These are phyloP conservation scores for Candida jianshihensis DNA, from an alignment of 805 yeast genomes.

Conservation along the genomic window DNA sequence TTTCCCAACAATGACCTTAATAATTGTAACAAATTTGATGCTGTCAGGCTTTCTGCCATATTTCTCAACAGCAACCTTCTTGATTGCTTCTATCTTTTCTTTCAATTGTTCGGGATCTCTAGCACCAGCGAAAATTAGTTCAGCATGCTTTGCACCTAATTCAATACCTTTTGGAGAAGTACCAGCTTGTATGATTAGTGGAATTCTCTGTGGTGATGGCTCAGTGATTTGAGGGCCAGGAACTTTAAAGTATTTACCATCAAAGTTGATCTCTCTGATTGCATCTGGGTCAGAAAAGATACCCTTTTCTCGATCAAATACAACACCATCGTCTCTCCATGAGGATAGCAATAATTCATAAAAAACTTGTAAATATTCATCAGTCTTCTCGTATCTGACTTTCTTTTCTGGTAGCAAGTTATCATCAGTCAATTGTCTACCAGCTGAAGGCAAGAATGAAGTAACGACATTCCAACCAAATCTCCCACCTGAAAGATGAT, in stretches of 20 bases:
- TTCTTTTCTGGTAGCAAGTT: background rate
- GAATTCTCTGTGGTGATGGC: slow-evolving; percentile 33
- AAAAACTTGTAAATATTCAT: slow-evolving; percentile 29
- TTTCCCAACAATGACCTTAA: slow-evolving; percentile 26
- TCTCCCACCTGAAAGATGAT: background rate
- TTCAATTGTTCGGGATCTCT: slow-evolving; percentile 24
- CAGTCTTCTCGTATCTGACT: slow-evolving; percentile 26
- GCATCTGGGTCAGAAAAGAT: slow-evolving; percentile 27
- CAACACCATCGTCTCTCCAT: slow-evolving; percentile 29
- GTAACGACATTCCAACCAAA: slow-evolving; percentile 1
- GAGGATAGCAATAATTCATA: slow-evolving; percentile 29
- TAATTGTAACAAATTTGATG: slow-evolving; percentile 27
- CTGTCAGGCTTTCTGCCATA: slow-evolving; percentile 27
- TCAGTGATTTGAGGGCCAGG: slow-evolving; percentile 29
- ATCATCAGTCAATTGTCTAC: background rate
- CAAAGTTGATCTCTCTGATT: slow-evolving; percentile 28
- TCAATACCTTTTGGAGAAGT: slow-evolving; percentile 28
- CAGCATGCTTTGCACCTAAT: slow-evolving; percentile 34
- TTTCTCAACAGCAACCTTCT: slow-evolving; percentile 23
- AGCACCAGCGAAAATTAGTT: slow-evolving; percentile 27
- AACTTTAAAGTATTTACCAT: slow-evolving; percentile 30
- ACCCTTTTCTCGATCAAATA: slow-evolving; percentile 11
- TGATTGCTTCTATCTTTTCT: slow-evolving; percentile 22
- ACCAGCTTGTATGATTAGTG: slow-evolving; percentile 33
- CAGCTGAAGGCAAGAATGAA: slow-evolving; percentile 1